A percentile compares a stretch with the other conserved stretches of the same genome.
These are phyloP conservation scores for Blastocystis sp. DNA, from an alignment of 352 stramenopile genomes.

Conservation along the genomic window DNA sequence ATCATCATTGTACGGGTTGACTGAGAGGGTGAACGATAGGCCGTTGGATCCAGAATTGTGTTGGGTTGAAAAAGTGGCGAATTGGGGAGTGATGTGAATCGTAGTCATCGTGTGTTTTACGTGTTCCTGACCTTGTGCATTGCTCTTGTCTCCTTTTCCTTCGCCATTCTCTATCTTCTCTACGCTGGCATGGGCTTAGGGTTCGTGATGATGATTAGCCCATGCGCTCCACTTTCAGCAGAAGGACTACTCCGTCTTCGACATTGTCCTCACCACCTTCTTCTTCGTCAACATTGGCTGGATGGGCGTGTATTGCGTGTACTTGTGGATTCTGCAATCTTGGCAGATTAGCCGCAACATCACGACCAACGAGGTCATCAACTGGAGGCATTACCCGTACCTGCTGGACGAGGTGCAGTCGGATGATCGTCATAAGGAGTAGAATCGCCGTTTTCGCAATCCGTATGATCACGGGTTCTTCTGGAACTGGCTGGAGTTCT, in stretches of 20 bases:
- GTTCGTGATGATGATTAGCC: slow-evolving; percentile 3
- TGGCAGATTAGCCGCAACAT: slow-evolving; percentile 60
- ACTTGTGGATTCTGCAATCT: slow-evolving; percentile 40
- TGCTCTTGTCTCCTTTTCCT: not conserved
- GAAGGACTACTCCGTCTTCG: not conserved
- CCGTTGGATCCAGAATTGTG: slow-evolving; percentile 68
- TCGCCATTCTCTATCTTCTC: slow-evolving; percentile 55
- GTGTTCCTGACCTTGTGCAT: slow-evolving; percentile 51
- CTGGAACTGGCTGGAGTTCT: slow-evolving; percentile 69
- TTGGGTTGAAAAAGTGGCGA: slow-evolving; percentile 59
- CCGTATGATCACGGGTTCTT: slow-evolving; percentile 67
- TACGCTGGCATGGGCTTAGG: too few species aligned
- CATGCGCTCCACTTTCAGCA: not conserved
- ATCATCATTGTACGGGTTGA: slow-evolving; percentile 56
- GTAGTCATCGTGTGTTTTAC: slow-evolving; percentile 67
- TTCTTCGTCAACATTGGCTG: slow-evolving; percentile 61
- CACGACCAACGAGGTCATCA: slow-evolving; percentile 67
- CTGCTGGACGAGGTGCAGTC: slow-evolving; percentile 41
- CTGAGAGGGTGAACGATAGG: not conserved
- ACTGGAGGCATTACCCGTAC: slow-evolving; percentile 70
- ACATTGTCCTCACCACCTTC: not conserved
- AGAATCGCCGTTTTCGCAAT: slow-evolving; percentile 65
- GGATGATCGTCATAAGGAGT: not conserved
- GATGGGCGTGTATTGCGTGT: slow-evolving; percentile 55
- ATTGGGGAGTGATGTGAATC: not conserved